These are phyloP conservation scores for Fusarium xyrophilum DNA, from an alignment of 2,329 filamentous ascomycete genomes.

Conservation along the genomic window DNA sequence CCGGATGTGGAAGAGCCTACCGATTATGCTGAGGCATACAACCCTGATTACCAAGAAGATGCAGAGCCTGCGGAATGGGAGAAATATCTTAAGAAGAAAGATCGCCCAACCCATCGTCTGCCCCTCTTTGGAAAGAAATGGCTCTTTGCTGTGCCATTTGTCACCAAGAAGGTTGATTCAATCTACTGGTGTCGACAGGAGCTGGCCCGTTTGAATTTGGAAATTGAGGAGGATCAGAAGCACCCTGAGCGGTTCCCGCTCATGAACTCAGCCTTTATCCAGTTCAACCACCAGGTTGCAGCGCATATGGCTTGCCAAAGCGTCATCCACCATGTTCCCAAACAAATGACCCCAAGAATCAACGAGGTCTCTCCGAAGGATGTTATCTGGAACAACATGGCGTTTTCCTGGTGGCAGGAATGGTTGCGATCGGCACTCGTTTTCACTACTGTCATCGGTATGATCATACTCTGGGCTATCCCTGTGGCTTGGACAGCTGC, in stretches of 20 bases:
- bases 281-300: conserved; percentile 97
- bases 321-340: conserved; percentile 87
- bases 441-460: conserved; percentile 69
- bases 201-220: conserved; percentile 83
- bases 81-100: conserved; percentile 79
- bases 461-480: conserved; percentile 89
- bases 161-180: conserved; percentile 91
- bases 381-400: conserved; percentile 97
- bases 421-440: conserved; percentile 76
- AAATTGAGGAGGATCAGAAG: conserved; percentile 90
- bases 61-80: conserved; percentile 77
- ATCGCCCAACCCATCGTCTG: conserved; percentile 84
- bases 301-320: conserved; percentile 98
- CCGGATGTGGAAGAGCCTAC: no score
- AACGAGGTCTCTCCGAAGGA: conserved; percentile 95
- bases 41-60: conserved; percentile 63
- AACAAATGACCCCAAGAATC: conserved; percentile 88
- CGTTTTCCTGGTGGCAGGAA: conserved; percentile 90
- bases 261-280: conserved; percentile 97
- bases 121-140: conserved; percentile 68
- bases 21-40: conserved; percentile 47
- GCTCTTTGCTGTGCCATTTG: conserved; percentile 73
- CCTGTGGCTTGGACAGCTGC: conserved; percentile 88
- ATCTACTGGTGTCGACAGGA: conserved; percentile 92
- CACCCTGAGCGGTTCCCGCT: conserved; percentile 84